A percentile compares a stretch with the other conserved stretches of the same genome.
phyloP scores from a whole-genome alignment of 106 monocot genomes.

The Chionographis japonica region DNA sequence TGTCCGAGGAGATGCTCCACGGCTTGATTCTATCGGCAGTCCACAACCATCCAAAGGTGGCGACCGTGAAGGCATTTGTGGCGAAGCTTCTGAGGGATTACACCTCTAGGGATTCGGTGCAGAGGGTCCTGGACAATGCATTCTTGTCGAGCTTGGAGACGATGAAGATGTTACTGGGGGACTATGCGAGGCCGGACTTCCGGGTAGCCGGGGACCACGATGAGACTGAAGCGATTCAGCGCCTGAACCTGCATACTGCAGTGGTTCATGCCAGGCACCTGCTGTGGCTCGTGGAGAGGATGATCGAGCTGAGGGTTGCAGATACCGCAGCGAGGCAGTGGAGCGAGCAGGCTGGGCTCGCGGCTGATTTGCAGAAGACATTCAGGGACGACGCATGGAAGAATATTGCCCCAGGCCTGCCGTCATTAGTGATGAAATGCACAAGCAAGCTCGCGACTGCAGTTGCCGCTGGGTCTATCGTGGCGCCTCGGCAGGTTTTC shows the following conservation, averaged over 20 bases:
- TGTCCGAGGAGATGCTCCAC: constrained; percentile 75
- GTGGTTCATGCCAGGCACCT: constrained; percentile 57
- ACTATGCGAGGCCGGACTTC: constrained; percentile 87
- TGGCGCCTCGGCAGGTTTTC: constrained; percentile 64
- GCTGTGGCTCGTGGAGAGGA: constrained; percentile 85
- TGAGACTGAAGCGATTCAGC: constrained; percentile 90
- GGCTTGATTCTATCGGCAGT: constrained; percentile 55
- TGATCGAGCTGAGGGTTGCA: constrained; percentile 80
- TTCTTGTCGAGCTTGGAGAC: constrained; percentile 53
- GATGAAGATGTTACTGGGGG: constrained; percentile 59
- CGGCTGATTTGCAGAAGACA: constrained; percentile 69
- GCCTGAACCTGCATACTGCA: constrained; percentile 66
- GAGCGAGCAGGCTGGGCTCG: constrained; percentile 65
- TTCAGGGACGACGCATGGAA: constrained; percentile 82
- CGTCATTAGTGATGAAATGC: constrained; percentile 53
- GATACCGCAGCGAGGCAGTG: constrained; percentile 67
- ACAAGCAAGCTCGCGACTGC: constrained; percentile 60
- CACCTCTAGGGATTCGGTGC: constrained; percentile 33
- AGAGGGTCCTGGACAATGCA: constrained; percentile 54
- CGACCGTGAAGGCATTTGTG: constrained; percentile 70
- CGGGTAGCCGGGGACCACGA: constrained; percentile 63
- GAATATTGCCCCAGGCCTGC: constrained; percentile 83
- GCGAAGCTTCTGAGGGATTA: constrained; percentile 68
- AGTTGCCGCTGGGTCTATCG: constrained; percentile 54
- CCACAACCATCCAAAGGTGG: constrained; percentile 54